Conservation (phyloP, 768 basidiomycete genomes). For the Fistulinella prunicolor region DNA sequence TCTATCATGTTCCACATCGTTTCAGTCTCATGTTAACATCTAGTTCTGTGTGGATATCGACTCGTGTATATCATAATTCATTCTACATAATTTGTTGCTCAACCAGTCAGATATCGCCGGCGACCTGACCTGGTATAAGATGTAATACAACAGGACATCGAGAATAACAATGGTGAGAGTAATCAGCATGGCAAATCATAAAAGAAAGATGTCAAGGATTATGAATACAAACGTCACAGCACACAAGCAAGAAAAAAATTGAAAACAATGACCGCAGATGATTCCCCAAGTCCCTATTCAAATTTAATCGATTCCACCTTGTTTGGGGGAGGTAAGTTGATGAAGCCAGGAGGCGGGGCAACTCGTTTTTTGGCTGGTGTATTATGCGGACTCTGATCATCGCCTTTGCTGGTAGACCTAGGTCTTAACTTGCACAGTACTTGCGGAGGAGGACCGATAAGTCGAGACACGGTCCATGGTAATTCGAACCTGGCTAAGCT, state of each 20-base stretch:
- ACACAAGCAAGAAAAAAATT: conserved; percentile 6
- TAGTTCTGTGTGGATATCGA: conserved; percentile 5
- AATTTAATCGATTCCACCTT: conserved; percentile 45
- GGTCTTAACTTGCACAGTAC: conserved; percentile 46
- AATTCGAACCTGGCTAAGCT: conserved; percentile 67
- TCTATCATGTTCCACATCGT: conserved; percentile 1
- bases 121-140: conserved; percentile 6
- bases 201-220: conserved; percentile 3
- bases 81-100: conserved; percentile 15
- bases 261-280: not conserved
- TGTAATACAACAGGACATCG: conserved; percentile 20
- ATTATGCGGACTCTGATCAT: conserved; percentile 17
- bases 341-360: conserved; percentile 14
- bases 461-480: conserved; percentile 76
- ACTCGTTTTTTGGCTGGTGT: conserved; percentile 27
- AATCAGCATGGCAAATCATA: conserved; percentile 10
- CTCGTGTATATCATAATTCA: conserved; percentile 12
- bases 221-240: conserved; percentile 8
- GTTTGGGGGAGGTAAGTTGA: conserved; percentile 38
- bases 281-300: conserved; percentile 23
- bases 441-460: conserved; percentile 76
- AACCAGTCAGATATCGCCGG: conserved; percentile 5
- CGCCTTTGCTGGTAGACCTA: conserved; percentile 11
- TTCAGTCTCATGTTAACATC: not conserved
- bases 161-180: conserved; percentile 6